Evolutionary conservation across 371 early-diverging fungal genomes (phyloP), one percentile per base, ranked within the genome.

Genomic region (Quaeritorhiza haematococci): DNA sequence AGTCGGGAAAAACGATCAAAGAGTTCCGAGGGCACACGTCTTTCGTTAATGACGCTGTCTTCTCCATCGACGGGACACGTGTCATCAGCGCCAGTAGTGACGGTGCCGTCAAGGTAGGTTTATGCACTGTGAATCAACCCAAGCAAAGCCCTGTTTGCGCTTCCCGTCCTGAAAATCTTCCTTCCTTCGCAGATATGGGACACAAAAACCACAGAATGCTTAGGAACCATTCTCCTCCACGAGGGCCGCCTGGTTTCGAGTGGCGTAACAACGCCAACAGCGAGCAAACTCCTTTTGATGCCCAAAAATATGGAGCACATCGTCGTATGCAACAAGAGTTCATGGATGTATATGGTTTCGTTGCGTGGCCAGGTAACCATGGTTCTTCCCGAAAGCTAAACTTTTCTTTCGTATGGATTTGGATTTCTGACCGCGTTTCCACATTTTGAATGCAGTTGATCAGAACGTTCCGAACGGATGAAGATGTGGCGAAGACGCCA

Each of bases 21-120:
- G 92, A 94, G 62, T 91, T 92, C 59, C 75, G 86, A 32, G 97
- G 97, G 0, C 97, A 96, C 58, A 74, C 85, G 0, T 88, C 91
- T 0, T 91, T 87, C 59, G 87, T 94, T 38, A 95, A 93, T 67
- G 69, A 76, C 19, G 91, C 83, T 1, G 49, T 80, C 2, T 96
- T 84, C 56, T 84, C 83, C 13, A 45, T 67, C 8, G 90, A 91
- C 58, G 82, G 82, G 60, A 58, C 76, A 1, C 66, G 76, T 1
- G 72, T 96, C 0, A 56, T 93, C 17, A 89, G 85, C 61, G 90
- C 79, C 0, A 88, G 89, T 38, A 87, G 87, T 55, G 97, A 96
- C 63, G 96, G 95, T 3, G 85, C 88, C 0, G 75, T 91, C 44
- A 91, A 85, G 78, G 88, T 90, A 77, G 53, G 64, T n/a, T n/a